Evolutionary conservation across 148 eudicot species (phyloP).

Genomic region (Vaccinium corymbosum): DNA sequence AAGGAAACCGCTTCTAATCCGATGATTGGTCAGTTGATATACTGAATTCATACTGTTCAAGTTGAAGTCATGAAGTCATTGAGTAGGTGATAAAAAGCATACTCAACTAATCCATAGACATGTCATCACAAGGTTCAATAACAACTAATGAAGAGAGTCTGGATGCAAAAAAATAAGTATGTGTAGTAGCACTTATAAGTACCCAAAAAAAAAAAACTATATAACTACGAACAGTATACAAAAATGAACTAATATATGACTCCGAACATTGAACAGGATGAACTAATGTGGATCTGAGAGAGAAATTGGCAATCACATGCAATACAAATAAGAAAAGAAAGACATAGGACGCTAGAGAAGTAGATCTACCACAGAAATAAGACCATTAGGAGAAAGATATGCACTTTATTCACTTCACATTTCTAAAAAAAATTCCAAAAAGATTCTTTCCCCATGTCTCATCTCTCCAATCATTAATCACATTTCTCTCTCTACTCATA

Average conservation of each 20-base stretch:
- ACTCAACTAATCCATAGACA: background rate
- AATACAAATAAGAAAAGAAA: background rate
- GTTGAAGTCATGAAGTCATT: constrained; percentile 10
- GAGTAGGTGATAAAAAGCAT: background rate
- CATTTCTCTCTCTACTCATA: no score
- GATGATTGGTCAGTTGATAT: background rate
- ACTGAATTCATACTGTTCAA: background rate
- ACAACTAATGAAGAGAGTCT: background rate
- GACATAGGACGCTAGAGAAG: constrained; percentile 5
- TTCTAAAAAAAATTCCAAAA: no score
- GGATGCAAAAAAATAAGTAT: background rate
- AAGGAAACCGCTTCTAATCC: background rate
- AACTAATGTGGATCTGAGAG: background rate
- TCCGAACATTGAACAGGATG: background rate
- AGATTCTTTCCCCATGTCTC: no score
- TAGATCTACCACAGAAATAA: constrained; percentile 1
- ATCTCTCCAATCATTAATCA: no score
- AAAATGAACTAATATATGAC: background rate
- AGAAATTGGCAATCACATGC: background rate
- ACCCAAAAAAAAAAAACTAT: background rate
- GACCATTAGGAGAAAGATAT: background rate
- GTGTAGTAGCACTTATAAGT: background rate
- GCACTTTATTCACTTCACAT: no score
- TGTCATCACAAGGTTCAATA: background rate
- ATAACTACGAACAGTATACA: background rate